Base-by-base conservation (phyloP, 257 asterid genomes). In the Fraxinus cuspidata region DNA sequence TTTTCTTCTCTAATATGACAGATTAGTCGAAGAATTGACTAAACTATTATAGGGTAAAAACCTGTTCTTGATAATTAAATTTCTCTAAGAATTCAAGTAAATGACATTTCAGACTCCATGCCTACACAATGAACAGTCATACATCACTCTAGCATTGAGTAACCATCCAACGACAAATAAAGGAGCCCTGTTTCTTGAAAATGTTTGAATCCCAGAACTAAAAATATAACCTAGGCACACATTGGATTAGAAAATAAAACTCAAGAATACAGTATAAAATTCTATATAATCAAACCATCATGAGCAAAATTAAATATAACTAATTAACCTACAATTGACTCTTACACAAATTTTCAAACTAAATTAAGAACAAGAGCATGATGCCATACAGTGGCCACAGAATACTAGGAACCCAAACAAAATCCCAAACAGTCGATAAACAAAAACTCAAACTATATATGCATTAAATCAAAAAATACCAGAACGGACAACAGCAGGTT, bases 381-480 rank as follows among this genome's bases (percentile, higher is more conserved):
- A 56, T 56, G 10, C 28, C 65, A 21, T 40, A 42, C 51, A 12
- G 51, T 42, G 51, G 51, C 18, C 51, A 12, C 51, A 7, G 18
- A 0, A 1, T 11, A 42, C 13, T 12, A 42, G 51, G 18, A 42
- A 42, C 51, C 1, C 51, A 38, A 38, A 38, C 13, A 40, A 40
- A 40, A 40, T 40, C 11, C 11, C 12, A 42, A 42, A 42, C 51
- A 42, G 51, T 13, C 51, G 51, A 40, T 40, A 40, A 40, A 40
- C 49, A 40, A 40, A 40, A 40, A 11, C 16, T 40, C 49, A 40
- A 40, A 42, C 51, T 42, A 2, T 11, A 2, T 11, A 40, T 42
- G 51, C 51, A 11, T 11, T 42, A 42, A 42, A 42, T 73, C 49
- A 58, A 78, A 75, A 13, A 42, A 27, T 83, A 91, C 94, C 92